Evolutionary conservation across 495 filamentous ascomycete species (phyloP), one percentile per base, ranked within the genome.

Genomic region (Oleoguttula mirabilis): DNA sequence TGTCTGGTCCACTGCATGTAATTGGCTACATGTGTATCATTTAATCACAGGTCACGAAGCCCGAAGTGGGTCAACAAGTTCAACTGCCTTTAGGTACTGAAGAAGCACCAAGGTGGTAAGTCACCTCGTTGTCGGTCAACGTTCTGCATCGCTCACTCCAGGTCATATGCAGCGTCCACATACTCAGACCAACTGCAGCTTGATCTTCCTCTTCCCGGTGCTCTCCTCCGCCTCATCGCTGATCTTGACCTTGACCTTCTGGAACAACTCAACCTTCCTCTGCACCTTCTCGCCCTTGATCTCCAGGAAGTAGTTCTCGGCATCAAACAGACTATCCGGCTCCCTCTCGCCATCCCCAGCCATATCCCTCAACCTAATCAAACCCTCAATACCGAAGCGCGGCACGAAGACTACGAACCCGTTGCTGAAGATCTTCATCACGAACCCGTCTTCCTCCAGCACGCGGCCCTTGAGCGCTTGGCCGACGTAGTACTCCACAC

Each of bases 341-440:
- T 87, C 82, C 32, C 20, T 43, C 35, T 41, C 50, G 3, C 31
- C 50, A 3, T 16, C 76, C 0, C 78, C 73, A 19, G 76, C 77
- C 47, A 98, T 66, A 62, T 95, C 92, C 49, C 80, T 68, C 52
- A 94, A 61, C 24, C 87, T 71, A 42, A 98, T 88, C 46, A 94
- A 65, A 27, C 84, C 80, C 61, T 98, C 90, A 49, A 98, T 88
- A 11, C 90, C 92, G 58, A 98, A 98, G 11, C 85, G 65, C 1
- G 90, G 90, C 30, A 96, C 88, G 51, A 96, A 86, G 3, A 95
- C 88, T 3, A 94, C 88, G 45, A 93, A 86, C 3, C 90, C 90
- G 60, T 98, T 98, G 52, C 82, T 84, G 56, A 98, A 95, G 15
- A 98, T 80, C 60, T 82, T 83, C 81, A 98, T 94, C 17, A 95